These are phyloP conservation scores for Leishmania aethiopica DNA, from an alignment of 208 protist genomes.

Conservation along the genomic window DNA sequence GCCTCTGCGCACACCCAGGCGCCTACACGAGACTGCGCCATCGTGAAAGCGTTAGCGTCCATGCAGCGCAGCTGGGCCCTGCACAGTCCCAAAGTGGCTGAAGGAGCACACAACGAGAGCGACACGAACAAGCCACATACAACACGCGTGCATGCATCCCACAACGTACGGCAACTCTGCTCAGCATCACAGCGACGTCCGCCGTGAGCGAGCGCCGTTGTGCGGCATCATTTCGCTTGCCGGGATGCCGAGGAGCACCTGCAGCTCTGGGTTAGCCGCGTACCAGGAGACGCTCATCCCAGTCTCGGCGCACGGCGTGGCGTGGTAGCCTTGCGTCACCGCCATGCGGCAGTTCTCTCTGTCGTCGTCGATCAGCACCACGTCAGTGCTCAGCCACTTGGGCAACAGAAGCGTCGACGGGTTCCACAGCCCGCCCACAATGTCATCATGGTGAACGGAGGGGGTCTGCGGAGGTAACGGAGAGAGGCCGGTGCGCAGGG, in stretches of 20 bases:
- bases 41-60: neutral
- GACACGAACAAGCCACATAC: no score
- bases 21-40: neutral
- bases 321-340: conserved; percentile 43
- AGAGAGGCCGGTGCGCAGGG: neutral
- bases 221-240: conserved; percentile 17
- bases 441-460: neutral
- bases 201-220: neutral
- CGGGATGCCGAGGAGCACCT: conserved; percentile 34
- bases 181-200: neutral
- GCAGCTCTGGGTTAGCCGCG: conserved; percentile 15
- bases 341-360: conserved; percentile 36
- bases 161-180: neutral
- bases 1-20: neutral
- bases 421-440: neutral
- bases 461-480: neutral
- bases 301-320: conserved; percentile 24
- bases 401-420: conserved; percentile 10
- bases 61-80: neutral
- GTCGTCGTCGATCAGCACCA: conserved; percentile 49
- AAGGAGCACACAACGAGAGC: neutral
- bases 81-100: neutral
- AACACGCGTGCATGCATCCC: neutral
- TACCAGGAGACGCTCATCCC: conserved; percentile 38
- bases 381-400: conserved; percentile 45